Percentiles rank a stretch among this genome's conserved stretches.
Conservation (phyloP, 2,329 filamentous ascomycete species). For the Diaporthe australafricana region DNA sequence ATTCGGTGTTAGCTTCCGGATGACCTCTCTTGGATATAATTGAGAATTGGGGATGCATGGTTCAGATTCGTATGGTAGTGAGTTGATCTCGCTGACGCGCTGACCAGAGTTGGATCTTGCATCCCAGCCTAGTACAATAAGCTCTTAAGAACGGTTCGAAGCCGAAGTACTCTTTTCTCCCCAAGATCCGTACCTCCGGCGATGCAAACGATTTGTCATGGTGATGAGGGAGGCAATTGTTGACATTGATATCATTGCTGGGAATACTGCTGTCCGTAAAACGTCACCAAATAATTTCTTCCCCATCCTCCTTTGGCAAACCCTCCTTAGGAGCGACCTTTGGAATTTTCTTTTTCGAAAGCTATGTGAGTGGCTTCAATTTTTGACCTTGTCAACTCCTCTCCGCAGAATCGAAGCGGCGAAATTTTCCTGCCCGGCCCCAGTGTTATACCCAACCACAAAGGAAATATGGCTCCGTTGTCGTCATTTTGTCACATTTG, state of each 20-base stretch:
- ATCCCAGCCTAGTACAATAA: neutral
- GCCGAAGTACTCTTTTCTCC: neutral
- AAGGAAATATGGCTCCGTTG: neutral
- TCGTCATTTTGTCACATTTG: neutral
- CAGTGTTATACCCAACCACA: neutral
- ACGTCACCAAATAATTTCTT: neutral
- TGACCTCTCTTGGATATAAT: no score
- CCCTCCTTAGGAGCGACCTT: neutral
- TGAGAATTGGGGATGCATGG: neutral
- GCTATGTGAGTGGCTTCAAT: neutral
- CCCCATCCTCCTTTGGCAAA: neutral
- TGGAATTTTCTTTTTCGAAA: neutral
- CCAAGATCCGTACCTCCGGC: neutral
- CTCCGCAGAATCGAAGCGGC: neutral
- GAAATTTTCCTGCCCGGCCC: slow-evolving; percentile 11
- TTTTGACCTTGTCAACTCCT: slow-evolving; percentile 1
- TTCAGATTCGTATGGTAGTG: neutral
- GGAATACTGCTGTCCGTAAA: neutral
- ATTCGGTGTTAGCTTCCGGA: no score
- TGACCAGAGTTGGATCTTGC: neutral
- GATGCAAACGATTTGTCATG: neutral
- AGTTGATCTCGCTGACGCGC: neutral
- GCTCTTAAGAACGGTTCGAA: neutral
- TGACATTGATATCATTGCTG: neutral
- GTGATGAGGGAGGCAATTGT: neutral